Evolutionary conservation across 768 basidiomycete species (phyloP), one percentile per base, ranked within the genome.

Genomic region (Termitomyces sp.): DNA sequence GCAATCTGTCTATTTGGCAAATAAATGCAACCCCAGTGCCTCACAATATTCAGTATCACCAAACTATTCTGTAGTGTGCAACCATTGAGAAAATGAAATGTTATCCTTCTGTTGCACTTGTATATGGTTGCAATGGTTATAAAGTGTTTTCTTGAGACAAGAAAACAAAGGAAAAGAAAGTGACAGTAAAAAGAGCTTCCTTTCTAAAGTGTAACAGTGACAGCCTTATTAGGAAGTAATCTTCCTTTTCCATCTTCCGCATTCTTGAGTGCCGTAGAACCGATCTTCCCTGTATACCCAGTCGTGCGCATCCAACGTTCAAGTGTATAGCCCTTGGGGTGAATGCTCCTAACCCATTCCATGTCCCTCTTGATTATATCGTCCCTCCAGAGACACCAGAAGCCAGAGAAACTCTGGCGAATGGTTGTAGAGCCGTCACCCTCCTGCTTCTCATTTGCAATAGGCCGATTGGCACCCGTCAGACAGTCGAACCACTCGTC

Each of bases 331-430:
- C 66, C 64, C 9, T 62, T 60, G 0, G 78, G 75, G 64, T 80
- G 70, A 16, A 77, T 64, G 13, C 64, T 68, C 50, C 72, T 63
- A 26, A 80, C 68, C 76, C 77, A 79, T 6, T 73, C 72, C 71
- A 77, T 73, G 58, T 81, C 74, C 61, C 74, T 67, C 61, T 66
- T 70, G 42, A 81, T 64, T 35, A 79, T 62, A 59, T 74, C 73
- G 53, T 82, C 80, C 32, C 76, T 64, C 69, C 70, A 81, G 51
- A 72, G 54, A 13, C 68, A 68, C 76, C 75, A 81, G 66, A 73
- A 79, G 4, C 69, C 73, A 28, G 67, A 66, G 63, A 80, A 80
- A 63, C 76, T 79, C 66, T 77, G 64, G 42, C 64, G 63, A 18
- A 70, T 65, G 10, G 69, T 74, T 24, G 69, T 73, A 35, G 69